Base-by-base conservation (phyloP, 768 basidiomycete species). In the Kwoniella sp. region DNA sequence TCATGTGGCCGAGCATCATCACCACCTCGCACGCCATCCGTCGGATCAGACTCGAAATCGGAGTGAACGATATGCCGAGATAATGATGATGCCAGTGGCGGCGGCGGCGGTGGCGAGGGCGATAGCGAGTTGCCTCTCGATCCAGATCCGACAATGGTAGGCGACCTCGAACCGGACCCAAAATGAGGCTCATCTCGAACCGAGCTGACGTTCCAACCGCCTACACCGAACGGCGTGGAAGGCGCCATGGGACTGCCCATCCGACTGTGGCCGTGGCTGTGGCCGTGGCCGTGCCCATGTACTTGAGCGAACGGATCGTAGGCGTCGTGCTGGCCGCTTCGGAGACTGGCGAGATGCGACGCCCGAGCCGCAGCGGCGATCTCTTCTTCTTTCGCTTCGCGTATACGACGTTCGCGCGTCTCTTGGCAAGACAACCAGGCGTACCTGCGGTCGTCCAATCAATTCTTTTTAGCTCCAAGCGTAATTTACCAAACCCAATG, bases 381-480 rank as follows among this genome's bases (percentile, higher is more conserved):
- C 25, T 55, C 55, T 23, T 53, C 28, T n/a, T 29, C 57, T 50
- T 65, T 53, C 0, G 29, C 34, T 61, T 68, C 58, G 2, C 34
- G 37, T 28, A 59, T 29, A 17, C 64, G 53, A 7, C 63, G 53
- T 53, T 56, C n/a, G 8, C 60, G 63, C 2, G 63, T 69, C 37
- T 69, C 63, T 15, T 59, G 59, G 26, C 56, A 58, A 23, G 62
- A 64, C 13, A 61, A 29, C 68, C 68, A 68, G n/a, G 66, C 56
- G 57, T 63, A 68, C 62, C 66, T 62, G 57, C 15, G 13, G n/a
- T n/a, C n/a, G 55, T 45, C 5, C 9, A 23, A 41, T 54, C 5
- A 50, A 30, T 1, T 48, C 7, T 38, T 30, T n/a, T 54, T 31
- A 61, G 37, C 20, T 45, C 41, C 20, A 4, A 51, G n/a, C 28